A percentile compares a stretch with the other conserved stretches of the same genome.
Evolutionary conservation across 2,329 filamentous ascomycete species (phyloP).

Genomic region (Arthrocladium fulminans): DNA sequence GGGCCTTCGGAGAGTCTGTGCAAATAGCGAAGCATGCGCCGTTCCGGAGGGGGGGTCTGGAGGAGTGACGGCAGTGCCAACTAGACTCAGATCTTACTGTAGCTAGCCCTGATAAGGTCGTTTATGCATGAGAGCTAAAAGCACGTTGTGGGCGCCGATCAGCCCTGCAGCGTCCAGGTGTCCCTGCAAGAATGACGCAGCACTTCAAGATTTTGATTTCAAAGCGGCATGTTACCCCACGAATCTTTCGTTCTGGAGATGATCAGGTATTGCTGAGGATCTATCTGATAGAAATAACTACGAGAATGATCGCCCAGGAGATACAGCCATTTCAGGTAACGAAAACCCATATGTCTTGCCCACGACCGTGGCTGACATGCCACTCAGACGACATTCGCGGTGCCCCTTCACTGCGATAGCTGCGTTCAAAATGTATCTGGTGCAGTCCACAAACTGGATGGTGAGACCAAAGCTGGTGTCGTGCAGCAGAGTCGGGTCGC

Average conservation of each 20-base stretch:
- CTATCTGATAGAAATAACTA: neutral
- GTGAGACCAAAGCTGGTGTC: conserved; percentile 31
- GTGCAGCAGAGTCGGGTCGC: conserved; percentile 8
- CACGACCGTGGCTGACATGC: no score
- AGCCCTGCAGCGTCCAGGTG: neutral
- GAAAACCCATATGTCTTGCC: no score
- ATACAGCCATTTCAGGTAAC: neutral
- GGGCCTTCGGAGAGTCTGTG: no score
- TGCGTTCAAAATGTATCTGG: conserved; percentile 82
- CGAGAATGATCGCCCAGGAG: neutral
- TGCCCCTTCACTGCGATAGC: conserved; percentile 81
- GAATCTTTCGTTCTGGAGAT: no score
- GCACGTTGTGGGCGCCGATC: neutral
- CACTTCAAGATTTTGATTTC: neutral
- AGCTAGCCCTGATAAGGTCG: no score
- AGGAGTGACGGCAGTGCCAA: no score
- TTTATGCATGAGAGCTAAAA: neutral
- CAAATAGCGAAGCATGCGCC: no score
- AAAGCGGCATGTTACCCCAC: no score
- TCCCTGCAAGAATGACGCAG: neutral
- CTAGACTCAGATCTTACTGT: no score
- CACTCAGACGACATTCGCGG: conserved; percentile 92
- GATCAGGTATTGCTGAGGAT: neutral
- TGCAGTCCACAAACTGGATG: conserved; percentile 63
- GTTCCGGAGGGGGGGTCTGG: no score